phyloP scores from a whole-genome alignment of 441 rosid species.

The Gossypium davidsonii region DNA sequence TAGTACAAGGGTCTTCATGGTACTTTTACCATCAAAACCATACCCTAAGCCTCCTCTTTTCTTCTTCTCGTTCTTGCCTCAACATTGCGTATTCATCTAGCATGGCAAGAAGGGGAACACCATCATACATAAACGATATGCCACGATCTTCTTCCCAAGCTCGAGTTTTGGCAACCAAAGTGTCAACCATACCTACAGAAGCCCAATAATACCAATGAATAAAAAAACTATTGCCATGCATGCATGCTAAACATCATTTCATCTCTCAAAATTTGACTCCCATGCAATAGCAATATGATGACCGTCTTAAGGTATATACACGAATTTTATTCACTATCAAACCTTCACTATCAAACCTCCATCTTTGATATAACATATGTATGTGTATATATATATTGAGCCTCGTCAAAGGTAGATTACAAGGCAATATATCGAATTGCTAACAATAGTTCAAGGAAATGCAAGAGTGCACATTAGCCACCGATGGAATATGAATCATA shows the following conservation, averaged over 20 bases:
- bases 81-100: slow-evolving; percentile 92
- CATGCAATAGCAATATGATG: not conserved
- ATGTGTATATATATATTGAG: not conserved
- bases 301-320: not conserved
- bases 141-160: slow-evolving; percentile 94
- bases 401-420: not conserved
- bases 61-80: slow-evolving; percentile 93
- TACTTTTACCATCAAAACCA: slow-evolving; percentile 8
- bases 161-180: slow-evolving; percentile 72
- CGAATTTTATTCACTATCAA: not conserved
- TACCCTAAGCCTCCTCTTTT: slow-evolving; percentile 76
- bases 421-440: not conserved
- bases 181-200: slow-evolving; percentile 70
- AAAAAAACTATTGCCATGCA: not conserved
- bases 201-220: slow-evolving; percentile 6
- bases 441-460: not conserved
- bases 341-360: not conserved
- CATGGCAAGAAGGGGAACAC: slow-evolving; percentile 93
- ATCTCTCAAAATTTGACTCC: not conserved
- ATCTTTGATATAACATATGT: not conserved
- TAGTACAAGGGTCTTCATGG: no score
- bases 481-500: not conserved
- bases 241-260: not conserved
- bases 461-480: not conserved
- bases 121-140: slow-evolving; percentile 66